A percentile compares a stretch with the other conserved stretches of the same genome.
phyloP scores from a whole-genome alignment of 2,329 filamentous ascomycete genomes.

The Pyricularia pennisetigena region DNA sequence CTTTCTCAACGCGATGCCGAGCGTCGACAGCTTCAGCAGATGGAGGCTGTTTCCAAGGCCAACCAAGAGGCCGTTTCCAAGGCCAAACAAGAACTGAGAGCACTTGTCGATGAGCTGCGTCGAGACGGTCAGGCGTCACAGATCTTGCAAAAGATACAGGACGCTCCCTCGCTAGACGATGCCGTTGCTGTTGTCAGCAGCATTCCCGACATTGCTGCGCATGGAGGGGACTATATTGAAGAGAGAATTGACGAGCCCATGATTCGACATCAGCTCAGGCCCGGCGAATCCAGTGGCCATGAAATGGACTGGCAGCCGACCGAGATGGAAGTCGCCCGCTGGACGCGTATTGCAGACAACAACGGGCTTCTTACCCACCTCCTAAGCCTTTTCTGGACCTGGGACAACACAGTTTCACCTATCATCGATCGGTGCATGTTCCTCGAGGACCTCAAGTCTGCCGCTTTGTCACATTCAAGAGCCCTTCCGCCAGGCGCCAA shows the following conservation, averaged over 20 bases:
- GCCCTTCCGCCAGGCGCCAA: not conserved
- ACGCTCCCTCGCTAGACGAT: slow-evolving; percentile 2
- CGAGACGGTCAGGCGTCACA: not conserved
- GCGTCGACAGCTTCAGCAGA: not conserved
- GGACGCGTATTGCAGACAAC: slow-evolving; percentile 11
- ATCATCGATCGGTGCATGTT: slow-evolving; percentile 12
- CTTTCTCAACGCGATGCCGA: slow-evolving; percentile 5
- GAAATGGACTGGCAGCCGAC: not conserved
- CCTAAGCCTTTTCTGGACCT: slow-evolving; percentile 14
- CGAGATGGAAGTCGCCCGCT: slow-evolving; percentile 8
- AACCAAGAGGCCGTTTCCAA: slow-evolving; percentile 2
- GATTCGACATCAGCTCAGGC: not conserved
- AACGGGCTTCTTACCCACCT: slow-evolving; percentile 11
- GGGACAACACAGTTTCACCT: slow-evolving; percentile 12
- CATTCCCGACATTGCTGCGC: not conserved
- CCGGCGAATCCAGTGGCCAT: not conserved
- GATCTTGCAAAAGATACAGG: not conserved
- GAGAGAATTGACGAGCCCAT: not conserved
- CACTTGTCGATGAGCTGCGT: slow-evolving; percentile 3
- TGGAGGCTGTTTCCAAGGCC: not conserved
- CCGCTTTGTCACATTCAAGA: not conserved
- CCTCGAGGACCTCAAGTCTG: slow-evolving; percentile 8
- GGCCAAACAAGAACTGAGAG: slow-evolving; percentile 1
- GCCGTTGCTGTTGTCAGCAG: slow-evolving; percentile 3
- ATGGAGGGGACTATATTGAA: not conserved